Evolutionary conservation across 371 early-diverging fungal species (phyloP).

Genomic region (Mucor mucedo): DNA sequence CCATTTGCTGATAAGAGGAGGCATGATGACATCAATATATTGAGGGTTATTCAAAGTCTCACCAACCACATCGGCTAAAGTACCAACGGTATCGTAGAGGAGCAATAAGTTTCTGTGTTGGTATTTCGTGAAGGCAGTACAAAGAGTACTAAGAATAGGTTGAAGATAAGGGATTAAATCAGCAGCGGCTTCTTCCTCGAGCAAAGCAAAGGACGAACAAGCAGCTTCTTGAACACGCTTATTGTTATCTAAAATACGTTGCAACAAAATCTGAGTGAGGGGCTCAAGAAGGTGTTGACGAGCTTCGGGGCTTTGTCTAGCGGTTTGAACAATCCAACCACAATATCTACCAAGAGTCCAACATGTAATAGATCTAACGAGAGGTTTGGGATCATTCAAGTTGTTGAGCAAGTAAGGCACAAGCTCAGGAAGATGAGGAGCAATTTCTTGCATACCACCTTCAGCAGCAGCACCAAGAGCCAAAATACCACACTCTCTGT

Average conservation of each 20-base stretch:
- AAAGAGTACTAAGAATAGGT: slow-evolving; percentile 79
- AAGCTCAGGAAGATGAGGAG: slow-evolving; percentile 85
- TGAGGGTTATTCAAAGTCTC: slow-evolving; percentile 74
- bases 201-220: slow-evolving; percentile 89
- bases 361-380: slow-evolving; percentile 96
- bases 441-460: slow-evolving; percentile 86
- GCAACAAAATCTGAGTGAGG: slow-evolving; percentile 74
- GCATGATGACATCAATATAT: slow-evolving; percentile 81
- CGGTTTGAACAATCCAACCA: slow-evolving; percentile 68
- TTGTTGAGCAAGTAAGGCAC: slow-evolving; percentile 83
- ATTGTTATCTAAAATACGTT: slow-evolving; percentile 85
- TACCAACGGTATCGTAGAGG: slow-evolving; percentile 93
- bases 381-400: slow-evolving; percentile 84
- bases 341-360: slow-evolving; percentile 96
- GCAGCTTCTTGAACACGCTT: slow-evolving; percentile 96
- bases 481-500: slow-evolving; percentile 93
- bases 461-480: slow-evolving; percentile 97
- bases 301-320: slow-evolving; percentile 62
- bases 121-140: slow-evolving; percentile 81
- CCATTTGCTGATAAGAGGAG: slow-evolving; percentile 84
- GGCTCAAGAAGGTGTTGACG: slow-evolving; percentile 77
- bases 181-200: slow-evolving; percentile 86
- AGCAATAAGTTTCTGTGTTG: slow-evolving; percentile 90
- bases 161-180: slow-evolving; percentile 82
- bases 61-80: slow-evolving; percentile 90